Percentiles rank a stretch among this genome's conserved stretches.
These are phyloP conservation scores for Magnolia officinalis DNA, from an alignment of 164 flowering plant species.

Conservation along the genomic window DNA sequence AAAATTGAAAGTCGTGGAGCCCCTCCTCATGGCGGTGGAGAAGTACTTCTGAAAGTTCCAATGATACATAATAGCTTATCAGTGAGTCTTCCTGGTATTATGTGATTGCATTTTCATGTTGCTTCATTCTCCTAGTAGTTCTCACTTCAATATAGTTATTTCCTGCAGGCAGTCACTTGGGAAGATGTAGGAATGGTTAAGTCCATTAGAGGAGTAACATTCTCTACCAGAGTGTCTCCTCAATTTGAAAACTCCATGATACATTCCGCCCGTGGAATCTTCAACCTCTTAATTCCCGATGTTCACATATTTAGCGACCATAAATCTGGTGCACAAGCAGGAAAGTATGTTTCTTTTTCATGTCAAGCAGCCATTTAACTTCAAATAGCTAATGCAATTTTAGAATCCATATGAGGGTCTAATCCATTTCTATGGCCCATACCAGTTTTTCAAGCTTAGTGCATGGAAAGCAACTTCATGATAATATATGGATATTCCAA, in stretches of 20 bases:
- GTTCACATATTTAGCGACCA: slow-evolving; percentile 79
- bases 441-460: not conserved
- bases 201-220: slow-evolving; percentile 79
- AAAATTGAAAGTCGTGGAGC: slow-evolving; percentile 76
- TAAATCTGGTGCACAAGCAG: slow-evolving; percentile 64
- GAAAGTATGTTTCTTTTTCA: slow-evolving; percentile 43
- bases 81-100: slow-evolving; percentile 20
- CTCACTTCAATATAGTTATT: slow-evolving; percentile 8
- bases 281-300: slow-evolving; percentile 80
- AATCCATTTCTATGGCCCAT: not conserved
- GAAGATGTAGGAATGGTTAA: slow-evolving; percentile 88
- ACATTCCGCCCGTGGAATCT: slow-evolving; percentile 81
- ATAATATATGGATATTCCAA: not conserved
- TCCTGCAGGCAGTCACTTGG: slow-evolving; percentile 71
- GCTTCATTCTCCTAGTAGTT: not conserved
- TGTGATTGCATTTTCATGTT: not conserved
- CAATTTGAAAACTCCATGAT: slow-evolving; percentile 71
- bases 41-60: slow-evolving; percentile 61
- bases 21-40: slow-evolving; percentile 92
- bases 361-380: not conserved
- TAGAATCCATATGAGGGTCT: not conserved
- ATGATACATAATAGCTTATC: slow-evolving; percentile 30
- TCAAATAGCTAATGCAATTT: not conserved
- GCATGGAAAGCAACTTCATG: not conserved
- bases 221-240: slow-evolving; percentile 65